Conservation (phyloP, 176 grass and related monocot species). For the Olyra latifolia region DNA sequence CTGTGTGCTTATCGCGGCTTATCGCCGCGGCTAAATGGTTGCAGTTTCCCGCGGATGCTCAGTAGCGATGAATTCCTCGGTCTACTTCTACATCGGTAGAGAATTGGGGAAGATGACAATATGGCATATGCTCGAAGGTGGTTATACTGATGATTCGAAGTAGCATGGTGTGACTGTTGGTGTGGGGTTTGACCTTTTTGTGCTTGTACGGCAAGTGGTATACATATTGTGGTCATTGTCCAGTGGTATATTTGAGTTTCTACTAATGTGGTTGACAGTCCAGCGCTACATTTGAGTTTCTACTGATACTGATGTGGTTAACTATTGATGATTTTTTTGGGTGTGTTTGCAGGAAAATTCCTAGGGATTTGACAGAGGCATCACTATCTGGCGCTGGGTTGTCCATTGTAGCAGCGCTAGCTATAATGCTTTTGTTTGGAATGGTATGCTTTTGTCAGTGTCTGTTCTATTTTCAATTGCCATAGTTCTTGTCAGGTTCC, state of each 20-base stretch:
- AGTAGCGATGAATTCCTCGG: not conserved
- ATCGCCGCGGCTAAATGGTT: not conserved
- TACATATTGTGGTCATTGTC: not conserved
- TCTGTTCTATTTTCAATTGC: not conserved
- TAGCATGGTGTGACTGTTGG: not conserved
- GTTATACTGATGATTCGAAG: not conserved
- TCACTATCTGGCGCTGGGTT: constrained; percentile 91
- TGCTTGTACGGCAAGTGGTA: not conserved
- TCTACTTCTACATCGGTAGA: not conserved
- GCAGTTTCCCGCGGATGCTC: not conserved
- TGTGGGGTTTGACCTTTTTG: not conserved
- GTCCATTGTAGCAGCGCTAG: constrained; percentile 77
- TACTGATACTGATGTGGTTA: not conserved
- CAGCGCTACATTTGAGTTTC: not conserved
- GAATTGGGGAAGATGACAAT: not conserved
- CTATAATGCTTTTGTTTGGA: constrained; percentile 93
- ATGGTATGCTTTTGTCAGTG: constrained; percentile 59
- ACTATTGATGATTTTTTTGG: constrained; percentile 11
- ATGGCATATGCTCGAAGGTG: not conserved
- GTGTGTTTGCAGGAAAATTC: constrained; percentile 77
- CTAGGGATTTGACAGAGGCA: constrained; percentile 95
- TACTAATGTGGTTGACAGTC: not conserved
- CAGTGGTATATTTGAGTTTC: constrained; percentile 6
- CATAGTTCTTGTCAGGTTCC: not conserved
- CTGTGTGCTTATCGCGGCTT: not conserved